Percentiles rank a stretch among this genome's conserved stretches.
Evolutionary conservation across 2,329 filamentous ascomycete genomes (phyloP).

Genomic region (Endoconidiophora polonica): DNA sequence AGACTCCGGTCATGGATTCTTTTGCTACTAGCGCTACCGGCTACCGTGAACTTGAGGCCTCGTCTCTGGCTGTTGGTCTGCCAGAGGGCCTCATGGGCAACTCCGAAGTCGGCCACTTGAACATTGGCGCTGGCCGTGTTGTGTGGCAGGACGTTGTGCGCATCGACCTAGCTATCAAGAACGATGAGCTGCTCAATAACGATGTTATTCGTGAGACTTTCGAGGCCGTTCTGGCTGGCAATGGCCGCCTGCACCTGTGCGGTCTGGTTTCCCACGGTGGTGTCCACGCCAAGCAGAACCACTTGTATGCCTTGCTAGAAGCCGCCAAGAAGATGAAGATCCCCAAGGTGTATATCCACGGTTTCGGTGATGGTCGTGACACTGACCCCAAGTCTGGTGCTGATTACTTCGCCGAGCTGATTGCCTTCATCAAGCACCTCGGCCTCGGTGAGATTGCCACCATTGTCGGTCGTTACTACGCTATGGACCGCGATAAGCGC

Average conservation of each 20-base stretch:
- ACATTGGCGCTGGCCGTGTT: slow-evolving; percentile 92
- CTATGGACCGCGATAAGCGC: slow-evolving; percentile 99
- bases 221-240: slow-evolving; percentile 65
- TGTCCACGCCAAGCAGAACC: slow-evolving; percentile 91
- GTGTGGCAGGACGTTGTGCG: slow-evolving; percentile 98
- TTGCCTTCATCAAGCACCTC: slow-evolving; percentile 67
- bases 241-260: slow-evolving; percentile 79
- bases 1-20: slow-evolving; percentile 88
- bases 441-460: slow-evolving; percentile 79
- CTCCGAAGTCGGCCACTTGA: slow-evolving; percentile 94
- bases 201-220: slow-evolving; percentile 64
- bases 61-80: slow-evolving; percentile 84
- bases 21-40: slow-evolving; percentile 71
- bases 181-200: slow-evolving; percentile 59
- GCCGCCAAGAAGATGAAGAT: slow-evolving; percentile 79
- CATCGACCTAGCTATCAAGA: slow-evolving; percentile 86
- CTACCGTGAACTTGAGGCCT: slow-evolving; percentile 86
- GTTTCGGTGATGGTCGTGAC: slow-evolving; percentile 95
- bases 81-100: slow-evolving; percentile 98
- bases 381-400: slow-evolving; percentile 91
- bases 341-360: slow-evolving; percentile 92
- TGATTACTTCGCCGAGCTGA: slow-evolving; percentile 72
- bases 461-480: slow-evolving; percentile 89
- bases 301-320: slow-evolving; percentile 72
- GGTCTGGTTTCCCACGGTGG: slow-evolving; percentile 90